Conservation (phyloP, 768 basidiomycete genomes). For the Tylopilus sp. region DNA sequence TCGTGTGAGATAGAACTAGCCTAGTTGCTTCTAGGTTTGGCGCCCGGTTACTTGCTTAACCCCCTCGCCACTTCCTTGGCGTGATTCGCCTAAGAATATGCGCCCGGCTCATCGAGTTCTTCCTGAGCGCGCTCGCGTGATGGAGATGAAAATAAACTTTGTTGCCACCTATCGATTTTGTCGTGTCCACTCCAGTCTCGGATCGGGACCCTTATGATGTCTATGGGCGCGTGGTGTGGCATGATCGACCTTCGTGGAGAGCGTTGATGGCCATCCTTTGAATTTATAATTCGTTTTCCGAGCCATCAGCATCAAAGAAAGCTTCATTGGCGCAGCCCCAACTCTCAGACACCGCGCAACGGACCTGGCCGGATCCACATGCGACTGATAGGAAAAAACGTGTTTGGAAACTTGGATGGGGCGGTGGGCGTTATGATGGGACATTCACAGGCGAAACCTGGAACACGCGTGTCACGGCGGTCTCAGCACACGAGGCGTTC, state of each 20-base stretch:
- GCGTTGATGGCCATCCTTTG: not conserved
- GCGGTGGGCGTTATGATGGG: not conserved
- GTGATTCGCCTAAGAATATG: not conserved
- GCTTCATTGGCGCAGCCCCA: slow-evolving; percentile 8
- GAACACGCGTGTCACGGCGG: not conserved
- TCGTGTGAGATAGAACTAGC: not conserved
- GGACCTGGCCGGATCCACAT: not conserved
- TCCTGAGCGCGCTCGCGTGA: not conserved
- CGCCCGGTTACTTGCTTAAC: not conserved
- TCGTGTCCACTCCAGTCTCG: not conserved
- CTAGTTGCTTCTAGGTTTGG: not conserved
- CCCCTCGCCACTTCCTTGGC: not conserved
- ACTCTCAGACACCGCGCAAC: not conserved
- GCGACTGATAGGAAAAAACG: not conserved
- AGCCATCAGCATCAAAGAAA: not conserved
- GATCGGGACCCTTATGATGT: not conserved
- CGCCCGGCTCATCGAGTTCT: not conserved
- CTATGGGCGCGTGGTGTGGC: not conserved
- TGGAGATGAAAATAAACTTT: not conserved
- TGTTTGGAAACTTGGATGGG: not conserved
- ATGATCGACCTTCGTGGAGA: not conserved
- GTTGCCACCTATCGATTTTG: not conserved
- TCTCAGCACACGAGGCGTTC: too few relatives aligned
- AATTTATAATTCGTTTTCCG: not conserved
- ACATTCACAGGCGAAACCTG: not conserved